These are phyloP conservation scores for Coemansia biformis DNA, from an alignment of 192 early-diverging fungal species.

Conservation along the genomic window DNA sequence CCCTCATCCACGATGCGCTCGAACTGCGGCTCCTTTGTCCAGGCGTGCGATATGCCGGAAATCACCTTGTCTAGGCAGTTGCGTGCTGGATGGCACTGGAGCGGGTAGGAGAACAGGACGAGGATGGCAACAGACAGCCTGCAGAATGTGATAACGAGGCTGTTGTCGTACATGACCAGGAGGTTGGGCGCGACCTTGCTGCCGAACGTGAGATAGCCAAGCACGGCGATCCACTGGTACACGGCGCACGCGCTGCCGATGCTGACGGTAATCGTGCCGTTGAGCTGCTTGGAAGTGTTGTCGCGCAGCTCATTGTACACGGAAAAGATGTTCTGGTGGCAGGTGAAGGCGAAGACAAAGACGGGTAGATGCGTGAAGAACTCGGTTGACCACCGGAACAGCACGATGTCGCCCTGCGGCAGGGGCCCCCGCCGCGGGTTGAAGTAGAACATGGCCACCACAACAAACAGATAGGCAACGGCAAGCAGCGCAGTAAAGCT, in stretches of 20 bases:
- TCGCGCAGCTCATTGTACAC: slow-evolving; percentile 92
- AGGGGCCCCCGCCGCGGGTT: slow-evolving; percentile 56
- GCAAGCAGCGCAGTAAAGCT: slow-evolving; percentile 79
- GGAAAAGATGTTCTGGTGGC: slow-evolving; percentile 97
- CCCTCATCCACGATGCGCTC: slow-evolving; percentile 19
- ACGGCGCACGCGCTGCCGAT: slow-evolving; percentile 69
- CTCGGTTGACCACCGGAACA: slow-evolving; percentile 54
- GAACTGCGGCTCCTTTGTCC: slow-evolving; percentile 31
- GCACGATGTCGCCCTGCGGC: slow-evolving; percentile 55
- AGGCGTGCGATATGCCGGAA: slow-evolving; percentile 27
- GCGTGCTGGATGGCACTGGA: slow-evolving; percentile 90
- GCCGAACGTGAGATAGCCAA: slow-evolving; percentile 93
- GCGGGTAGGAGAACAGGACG: slow-evolving; percentile 86
- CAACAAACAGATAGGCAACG: slow-evolving; percentile 77
- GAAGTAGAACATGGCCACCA: slow-evolving; percentile 75
- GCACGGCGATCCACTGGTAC: slow-evolving; percentile 80
- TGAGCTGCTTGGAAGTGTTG: slow-evolving; percentile 67
- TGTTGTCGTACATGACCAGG: slow-evolving; percentile 55
- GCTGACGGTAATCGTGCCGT: slow-evolving; percentile 65
- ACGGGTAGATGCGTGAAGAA: slow-evolving; percentile 82
- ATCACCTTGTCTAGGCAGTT: slow-evolving; percentile 84
- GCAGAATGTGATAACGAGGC: slow-evolving; percentile 70
- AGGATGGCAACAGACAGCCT: slow-evolving; percentile 83
- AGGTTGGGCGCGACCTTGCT: slow-evolving; percentile 76
- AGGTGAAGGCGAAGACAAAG: slow-evolving; percentile 99